These are phyloP conservation scores for Eimeria mitis DNA, from an alignment of 169 alveolate genomes.

Conservation along the genomic window DNA sequence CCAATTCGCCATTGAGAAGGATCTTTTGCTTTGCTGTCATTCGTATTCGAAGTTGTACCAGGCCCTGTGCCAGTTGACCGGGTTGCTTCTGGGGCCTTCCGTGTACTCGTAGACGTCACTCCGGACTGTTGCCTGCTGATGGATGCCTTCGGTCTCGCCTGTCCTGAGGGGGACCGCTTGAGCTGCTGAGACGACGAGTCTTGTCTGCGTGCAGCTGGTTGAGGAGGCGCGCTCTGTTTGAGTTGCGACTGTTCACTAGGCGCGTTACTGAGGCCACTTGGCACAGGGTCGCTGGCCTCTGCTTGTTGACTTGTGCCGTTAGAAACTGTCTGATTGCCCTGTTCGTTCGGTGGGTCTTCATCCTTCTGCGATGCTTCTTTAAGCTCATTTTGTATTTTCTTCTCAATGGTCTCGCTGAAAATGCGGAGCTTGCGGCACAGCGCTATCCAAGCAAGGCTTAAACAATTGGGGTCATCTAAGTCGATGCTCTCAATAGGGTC, in stretches of 20 bases:
- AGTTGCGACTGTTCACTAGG: constrained; percentile 1
- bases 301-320: not conserved
- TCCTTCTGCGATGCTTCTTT: not conserved
- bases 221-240: not conserved
- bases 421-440: constrained; percentile 56
- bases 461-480: constrained; percentile 16
- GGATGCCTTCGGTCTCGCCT: not conserved
- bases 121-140: constrained; percentile 13
- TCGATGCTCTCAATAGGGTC: not conserved
- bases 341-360: not conserved
- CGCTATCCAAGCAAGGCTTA: constrained; percentile 47
- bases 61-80: not conserved
- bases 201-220: not conserved
- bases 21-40: not conserved
- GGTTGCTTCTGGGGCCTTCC: not conserved
- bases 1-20: not conserved
- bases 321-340: not conserved
- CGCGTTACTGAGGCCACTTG: not conserved
- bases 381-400: constrained; percentile 11
- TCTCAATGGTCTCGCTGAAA: constrained; percentile 31
- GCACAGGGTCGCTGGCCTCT: not conserved
- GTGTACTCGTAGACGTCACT: not conserved
- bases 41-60: not conserved
- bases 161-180: not conserved
- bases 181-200: constrained; percentile 1